Base-by-base conservation (phyloP, 2,329 filamentous ascomycete genomes). In the Colletotrichum chlorophyti region DNA sequence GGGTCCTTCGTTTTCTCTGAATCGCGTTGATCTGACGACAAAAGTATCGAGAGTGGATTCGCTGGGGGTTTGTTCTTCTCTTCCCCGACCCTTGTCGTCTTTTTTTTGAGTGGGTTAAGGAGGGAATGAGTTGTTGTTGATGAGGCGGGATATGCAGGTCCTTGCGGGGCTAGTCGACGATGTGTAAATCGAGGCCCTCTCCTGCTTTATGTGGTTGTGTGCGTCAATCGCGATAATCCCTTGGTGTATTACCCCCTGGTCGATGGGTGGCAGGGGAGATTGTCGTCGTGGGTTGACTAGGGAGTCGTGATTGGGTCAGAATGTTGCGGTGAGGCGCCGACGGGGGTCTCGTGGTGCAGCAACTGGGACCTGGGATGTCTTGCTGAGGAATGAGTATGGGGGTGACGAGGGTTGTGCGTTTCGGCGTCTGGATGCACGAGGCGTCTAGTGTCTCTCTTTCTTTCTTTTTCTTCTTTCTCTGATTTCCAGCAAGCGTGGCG, bases 291-390 rank as follows among this genome's bases (percentile, higher is more conserved):
- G 55, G 55, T 42, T 27, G 41, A 41, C 42, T 35, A 45, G 34
- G n/a, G 14, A 15, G 37, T 14, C 50, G 55, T 59, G 50, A 59
- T 59, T 59, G 55, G 55, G 21, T 59, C 55, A 59, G 50, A 17
- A 59, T 59, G 55, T 59, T 59, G 55, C 55, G 55, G 55, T 59
- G 55, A 59, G 50, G 40, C 51, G 55, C 50, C 55, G 52, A 35
- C 10, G 55, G 37, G 53, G 31, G 55, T 49, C 55, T 55, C 50
- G 55, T 59, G 55, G 55, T 49, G 50, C 50, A 43, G 50, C 50
- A 59, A 37, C 55, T 42, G 50, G 55, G 55, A 59, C 55, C 55
- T 53, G 42, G 55, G 55, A 59, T 59, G 55, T 59, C 55, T 59
- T 59, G 55, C 55, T 54, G 50, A 54, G 55, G 55, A 59, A 59